Conservation (phyloP, 495 filamentous ascomycete species). For the Lasiosphaeriaceae sp. region DNA sequence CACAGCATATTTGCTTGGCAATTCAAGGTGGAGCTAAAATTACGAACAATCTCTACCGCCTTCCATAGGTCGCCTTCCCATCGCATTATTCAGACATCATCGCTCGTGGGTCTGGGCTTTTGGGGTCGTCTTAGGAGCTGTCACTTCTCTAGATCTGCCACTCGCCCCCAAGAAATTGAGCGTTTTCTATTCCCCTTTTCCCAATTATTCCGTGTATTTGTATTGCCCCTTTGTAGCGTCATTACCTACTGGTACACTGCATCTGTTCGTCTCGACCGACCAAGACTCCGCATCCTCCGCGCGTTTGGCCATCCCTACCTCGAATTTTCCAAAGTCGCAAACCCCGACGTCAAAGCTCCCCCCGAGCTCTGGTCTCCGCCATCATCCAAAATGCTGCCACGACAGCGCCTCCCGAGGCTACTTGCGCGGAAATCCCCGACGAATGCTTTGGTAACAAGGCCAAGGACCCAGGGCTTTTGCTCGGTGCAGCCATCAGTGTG, state of each 20-base stretch:
- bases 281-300: neutral
- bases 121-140: conserved; percentile 12
- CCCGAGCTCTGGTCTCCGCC: conserved; percentile 1
- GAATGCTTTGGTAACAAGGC: conserved; percentile 7
- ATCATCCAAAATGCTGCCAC: conserved; percentile 28
- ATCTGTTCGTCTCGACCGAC: neutral
- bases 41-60: conserved; percentile 14
- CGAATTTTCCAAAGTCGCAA: conserved; percentile 5
- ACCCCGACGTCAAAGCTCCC: conserved; percentile 21
- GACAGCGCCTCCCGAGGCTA: conserved; percentile 28
- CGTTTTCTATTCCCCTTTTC: neutral
- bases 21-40: conserved; percentile 11
- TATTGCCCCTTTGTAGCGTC: neutral
- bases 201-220: conserved; percentile 15
- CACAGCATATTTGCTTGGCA: too few relatives aligned
- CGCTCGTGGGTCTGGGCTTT: conserved; percentile 13
- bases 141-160: conserved; percentile 8
- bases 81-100: conserved; percentile 28
- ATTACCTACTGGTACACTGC: neutral
- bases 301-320: neutral
- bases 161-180: conserved; percentile 2
- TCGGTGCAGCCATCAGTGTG: conserved; percentile 14
- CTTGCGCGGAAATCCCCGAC: conserved; percentile 18
- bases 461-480: conserved; percentile 13
- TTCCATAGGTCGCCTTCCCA: conserved; percentile 8